Evolutionary conservation across 2,329 filamentous ascomycete genomes (phyloP).

Genomic region (Sarocladium kiliense): DNA sequence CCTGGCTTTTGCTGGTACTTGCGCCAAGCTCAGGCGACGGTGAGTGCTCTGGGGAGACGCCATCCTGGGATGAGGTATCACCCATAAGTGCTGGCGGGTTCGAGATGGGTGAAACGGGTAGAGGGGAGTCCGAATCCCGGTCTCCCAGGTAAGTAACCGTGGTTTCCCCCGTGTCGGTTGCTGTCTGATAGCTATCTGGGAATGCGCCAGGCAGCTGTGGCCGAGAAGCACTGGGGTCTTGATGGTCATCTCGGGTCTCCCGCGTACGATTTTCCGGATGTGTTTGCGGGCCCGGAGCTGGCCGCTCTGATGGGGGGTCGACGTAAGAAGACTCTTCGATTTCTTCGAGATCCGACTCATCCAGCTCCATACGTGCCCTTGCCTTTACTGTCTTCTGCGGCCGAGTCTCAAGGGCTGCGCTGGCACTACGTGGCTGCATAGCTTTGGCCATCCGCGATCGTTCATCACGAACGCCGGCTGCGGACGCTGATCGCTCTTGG

Average conservation of each 20-base stretch:
- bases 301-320: conserved; percentile 14
- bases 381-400: conserved; percentile 45
- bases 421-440: conserved; percentile 19
- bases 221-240: conserved; percentile 15
- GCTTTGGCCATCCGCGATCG: conserved; percentile 21
- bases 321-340: conserved; percentile 34
- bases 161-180: conserved; percentile 26
- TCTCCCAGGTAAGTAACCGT: conserved; percentile 21
- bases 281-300: conserved; percentile 14
- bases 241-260: background rate
- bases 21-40: conserved; percentile 58
- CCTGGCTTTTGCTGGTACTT: conserved; percentile 30
- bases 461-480: conserved; percentile 31
- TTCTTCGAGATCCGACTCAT: conserved; percentile 62
- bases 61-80: conserved; percentile 68
- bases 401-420: conserved; percentile 40
- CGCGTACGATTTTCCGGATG: conserved; percentile 13
- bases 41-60: conserved; percentile 51
- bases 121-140: conserved; percentile 58
- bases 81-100: conserved; percentile 61
- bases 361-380: conserved; percentile 60
- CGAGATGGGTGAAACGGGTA: conserved; percentile 55
- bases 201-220: conserved; percentile 34
- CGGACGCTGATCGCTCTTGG: conserved; percentile 26
- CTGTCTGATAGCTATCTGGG: conserved; percentile 34